Percentiles rank a stretch among this genome's conserved stretches.
Conservation (phyloP, 1,284 basidiomycete species). For the Fomitopsis betulina region DNA sequence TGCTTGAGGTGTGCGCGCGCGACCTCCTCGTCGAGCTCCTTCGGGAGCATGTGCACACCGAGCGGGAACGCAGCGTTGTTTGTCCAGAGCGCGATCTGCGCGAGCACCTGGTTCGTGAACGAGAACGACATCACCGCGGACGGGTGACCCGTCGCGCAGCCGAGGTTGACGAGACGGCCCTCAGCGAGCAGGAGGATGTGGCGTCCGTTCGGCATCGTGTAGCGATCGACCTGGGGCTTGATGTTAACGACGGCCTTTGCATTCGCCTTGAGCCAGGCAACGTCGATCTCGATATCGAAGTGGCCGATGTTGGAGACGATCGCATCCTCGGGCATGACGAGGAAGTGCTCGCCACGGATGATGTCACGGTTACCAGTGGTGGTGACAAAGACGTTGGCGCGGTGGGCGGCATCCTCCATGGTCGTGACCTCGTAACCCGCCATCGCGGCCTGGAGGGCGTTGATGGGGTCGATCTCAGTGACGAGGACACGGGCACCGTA, state of each 20-base stretch:
- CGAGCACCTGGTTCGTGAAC: constrained; percentile 98
- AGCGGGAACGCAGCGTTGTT: constrained; percentile 87
- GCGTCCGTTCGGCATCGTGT: constrained; percentile 85
- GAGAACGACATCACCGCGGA: constrained; percentile 99
- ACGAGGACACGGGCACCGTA: constrained; percentile 96
- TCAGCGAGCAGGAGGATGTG: constrained; percentile 98
- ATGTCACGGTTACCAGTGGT: constrained; percentile 99
- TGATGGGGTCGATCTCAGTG: constrained; percentile 99
- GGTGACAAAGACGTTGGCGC: constrained; percentile 94
- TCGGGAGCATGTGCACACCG: constrained; percentile 95
- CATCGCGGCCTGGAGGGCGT: constrained; percentile 99
- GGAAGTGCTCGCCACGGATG: constrained; percentile 91
- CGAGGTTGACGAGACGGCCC: constrained; percentile 98
- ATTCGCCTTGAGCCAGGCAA: constrained; percentile 97
- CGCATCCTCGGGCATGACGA: constrained; percentile 95
- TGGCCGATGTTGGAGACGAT: constrained; percentile 99
- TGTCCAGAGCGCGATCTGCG: constrained; percentile 98
- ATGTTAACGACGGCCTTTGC: constrained; percentile 85
- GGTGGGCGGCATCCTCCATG: constrained; percentile 94
- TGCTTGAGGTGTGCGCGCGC: constrained; percentile 91
- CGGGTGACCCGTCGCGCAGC: constrained; percentile 88
- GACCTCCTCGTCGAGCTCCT: constrained; percentile 98
- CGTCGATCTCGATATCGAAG: constrained; percentile 99
- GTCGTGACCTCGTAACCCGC: constrained; percentile 98
- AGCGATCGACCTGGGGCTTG: constrained; percentile 99